Evolutionary conservation across 306 rosid species (phyloP).

Genomic region (Quercus agrifolia): DNA sequence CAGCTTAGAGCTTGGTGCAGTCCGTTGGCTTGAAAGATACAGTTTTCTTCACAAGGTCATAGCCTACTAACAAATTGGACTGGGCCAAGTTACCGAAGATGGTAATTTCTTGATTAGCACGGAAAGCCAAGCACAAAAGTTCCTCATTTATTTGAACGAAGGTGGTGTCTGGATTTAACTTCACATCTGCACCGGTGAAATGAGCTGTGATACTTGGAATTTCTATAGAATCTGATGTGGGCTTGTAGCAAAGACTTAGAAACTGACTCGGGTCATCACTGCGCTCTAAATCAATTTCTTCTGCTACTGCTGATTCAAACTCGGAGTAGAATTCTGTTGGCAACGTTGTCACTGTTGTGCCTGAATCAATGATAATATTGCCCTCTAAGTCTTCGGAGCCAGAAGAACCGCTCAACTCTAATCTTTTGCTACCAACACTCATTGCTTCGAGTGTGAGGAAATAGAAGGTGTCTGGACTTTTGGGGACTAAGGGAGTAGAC

Average conservation of each 20-base stretch:
- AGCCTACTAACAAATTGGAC: no score
- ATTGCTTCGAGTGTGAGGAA: slow-evolving; percentile 20
- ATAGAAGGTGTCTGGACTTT: slow-evolving; percentile 8
- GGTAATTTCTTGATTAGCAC: fast-evolving
- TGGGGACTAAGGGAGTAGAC: slow-evolving; percentile 22
- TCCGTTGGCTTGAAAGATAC: no score
- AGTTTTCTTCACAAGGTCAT: no score
- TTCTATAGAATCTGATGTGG: not conserved
- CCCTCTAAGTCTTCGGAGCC: not conserved
- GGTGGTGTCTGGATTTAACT: slow-evolving; percentile 21
- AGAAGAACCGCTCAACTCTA: not conserved
- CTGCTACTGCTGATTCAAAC: no score
- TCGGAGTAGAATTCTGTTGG: no score
- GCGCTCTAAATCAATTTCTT: not conserved
- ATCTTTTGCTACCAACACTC: slow-evolving; percentile 12
- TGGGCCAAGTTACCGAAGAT: slow-evolving; percentile 42
- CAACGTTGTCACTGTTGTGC: no score
- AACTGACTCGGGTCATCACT: not conserved
- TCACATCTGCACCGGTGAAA: slow-evolving; percentile 36
- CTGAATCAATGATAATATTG: not conserved
- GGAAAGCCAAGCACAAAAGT: slow-evolving; percentile 45
- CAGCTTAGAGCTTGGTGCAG: no score
- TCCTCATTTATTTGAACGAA: slow-evolving; percentile 20
- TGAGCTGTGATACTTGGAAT: slow-evolving; percentile 29
- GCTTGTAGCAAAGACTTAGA: slow-evolving; percentile 27